Percentiles rank a stretch among this genome's conserved stretches.
These are phyloP conservation scores for Hypomontagnella monticulosa DNA, from an alignment of 495 filamentous ascomycete genomes.

Conservation along the genomic window DNA sequence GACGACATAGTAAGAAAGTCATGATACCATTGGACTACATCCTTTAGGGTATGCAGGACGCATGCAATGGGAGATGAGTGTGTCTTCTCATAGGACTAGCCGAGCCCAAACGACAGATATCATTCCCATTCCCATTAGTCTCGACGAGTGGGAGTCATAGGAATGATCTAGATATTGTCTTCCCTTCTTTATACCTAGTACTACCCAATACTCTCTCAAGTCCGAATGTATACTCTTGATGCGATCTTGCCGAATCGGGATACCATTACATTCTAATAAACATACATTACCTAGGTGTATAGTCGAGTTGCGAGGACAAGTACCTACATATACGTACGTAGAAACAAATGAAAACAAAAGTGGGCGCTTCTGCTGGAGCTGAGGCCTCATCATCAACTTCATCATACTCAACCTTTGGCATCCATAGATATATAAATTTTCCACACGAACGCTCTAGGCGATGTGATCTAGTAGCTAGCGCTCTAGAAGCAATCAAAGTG, in stretches of 20 bases:
- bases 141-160: constrained; percentile 24
- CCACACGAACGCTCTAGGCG: background rate
- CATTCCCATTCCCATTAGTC: background rate
- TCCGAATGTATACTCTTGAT: constrained; percentile 10
- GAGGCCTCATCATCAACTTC: constrained; percentile 31
- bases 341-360: background rate
- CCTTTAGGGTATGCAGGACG: constrained; percentile 29
- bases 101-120: background rate
- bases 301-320: constrained; percentile 3
- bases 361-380: constrained; percentile 18
- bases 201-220: constrained; percentile 1
- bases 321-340: no score
- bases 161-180: constrained; percentile 5
- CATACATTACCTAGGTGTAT: constrained; percentile 14
- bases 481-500: background rate
- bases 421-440: background rate
- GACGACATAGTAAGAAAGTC: background rate
- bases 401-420: no score
- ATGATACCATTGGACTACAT: constrained; percentile 30
- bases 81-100: constrained; percentile 25
- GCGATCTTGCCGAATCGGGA: constrained; percentile 18
- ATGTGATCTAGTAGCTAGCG: no score
- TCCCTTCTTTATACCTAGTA: background rate
- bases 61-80: constrained; percentile 23
- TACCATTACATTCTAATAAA: constrained; percentile 28